Evolutionary conservation across 2,329 filamentous ascomycete species (phyloP), one percentile per base, ranked within the genome.

Genomic region (Hymenoscyphus infarciens): DNA sequence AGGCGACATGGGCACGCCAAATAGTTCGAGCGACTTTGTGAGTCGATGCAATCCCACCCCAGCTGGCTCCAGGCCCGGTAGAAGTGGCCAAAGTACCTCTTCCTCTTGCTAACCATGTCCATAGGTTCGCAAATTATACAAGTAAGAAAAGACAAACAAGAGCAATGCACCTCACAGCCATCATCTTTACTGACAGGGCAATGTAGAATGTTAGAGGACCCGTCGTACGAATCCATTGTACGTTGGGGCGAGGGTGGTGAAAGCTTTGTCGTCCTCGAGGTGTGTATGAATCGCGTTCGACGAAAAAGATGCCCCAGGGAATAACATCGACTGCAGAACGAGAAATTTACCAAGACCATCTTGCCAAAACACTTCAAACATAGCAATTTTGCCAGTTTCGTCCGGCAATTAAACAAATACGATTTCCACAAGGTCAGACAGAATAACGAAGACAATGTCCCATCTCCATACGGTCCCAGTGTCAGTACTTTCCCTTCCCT

Each of bases 331-430:
- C 59, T 63, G 29, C 75, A 97, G 94, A 96, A 96, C 76, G 94
- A 98, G 76, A 97, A 96, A 76, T 99, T 99, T 74, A 98, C 95
- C 25, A 97, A 97, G 76, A 90, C 91, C 45, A 96, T 99, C 71
- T 85, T 99, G 16, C 95, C 95, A 2, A 97, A 98, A 75, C 92
- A 98, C 73, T 99, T 99, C 82, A 99, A 99, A 78, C 95, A 98
- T 78, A 96, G 92, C 83, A 97, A 97, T 76, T 97, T 97, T 79
- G 93, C 93, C 35, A 97, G 92, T 77, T 97, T 97, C 74, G 93
- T 97, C 63, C 89, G 93, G 57, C 93, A 97, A 75, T 80, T 97
- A 63, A 97, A 97, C 80, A 97, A 97, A 75, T 97, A 96, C 76
- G 93, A 97, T 74, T 99, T 99, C 71, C 95, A 99, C 81, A 99